Conservation (phyloP, 805 yeast species). For the Candida oleophila region DNA sequence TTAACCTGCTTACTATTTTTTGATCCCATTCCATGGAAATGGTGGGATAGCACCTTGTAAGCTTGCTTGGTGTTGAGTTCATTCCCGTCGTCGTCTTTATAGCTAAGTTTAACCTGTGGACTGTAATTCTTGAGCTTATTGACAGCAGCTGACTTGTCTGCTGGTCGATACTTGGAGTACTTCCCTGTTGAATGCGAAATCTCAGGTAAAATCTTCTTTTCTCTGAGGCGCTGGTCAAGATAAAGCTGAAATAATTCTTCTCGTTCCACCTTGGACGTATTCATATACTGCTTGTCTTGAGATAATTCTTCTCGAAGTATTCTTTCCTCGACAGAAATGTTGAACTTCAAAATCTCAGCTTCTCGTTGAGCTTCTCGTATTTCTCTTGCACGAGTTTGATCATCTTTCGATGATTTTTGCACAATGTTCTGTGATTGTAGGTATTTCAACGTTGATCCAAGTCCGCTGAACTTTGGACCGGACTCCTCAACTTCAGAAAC, state of each 20-base stretch:
- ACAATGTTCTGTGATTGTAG: conserved; percentile 23
- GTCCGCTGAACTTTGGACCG: conserved; percentile 17
- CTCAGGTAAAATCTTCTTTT: conserved; percentile 22
- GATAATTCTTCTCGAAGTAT: conserved; percentile 27
- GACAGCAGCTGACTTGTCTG: not conserved
- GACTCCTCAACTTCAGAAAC: not conserved
- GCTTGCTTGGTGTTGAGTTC: conserved; percentile 66
- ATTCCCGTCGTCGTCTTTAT: conserved; percentile 65
- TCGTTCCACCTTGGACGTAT: conserved; percentile 28
- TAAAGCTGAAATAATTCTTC: conserved; percentile 21
- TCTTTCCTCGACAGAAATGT: conserved; percentile 33
- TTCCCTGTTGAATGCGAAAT: not conserved
- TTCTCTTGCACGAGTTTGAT: conserved; percentile 13
- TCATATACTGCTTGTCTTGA: conserved; percentile 23
- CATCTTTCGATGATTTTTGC: conserved; percentile 8
- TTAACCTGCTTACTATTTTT: conserved; percentile 11
- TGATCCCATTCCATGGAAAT: conserved; percentile 64
- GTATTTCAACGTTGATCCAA: conserved; percentile 28
- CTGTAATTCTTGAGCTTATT: conserved; percentile 31
- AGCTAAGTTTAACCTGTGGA: conserved; percentile 52
- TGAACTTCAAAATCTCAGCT: conserved; percentile 29
- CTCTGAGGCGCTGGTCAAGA: conserved; percentile 28
- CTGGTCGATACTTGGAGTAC: not conserved
- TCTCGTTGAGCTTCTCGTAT: conserved; percentile 23
- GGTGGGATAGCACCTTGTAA: conserved; percentile 71